phyloP scores from a whole-genome alignment of 2,329 filamentous ascomycete genomes.

The Alternaria rosae region DNA sequence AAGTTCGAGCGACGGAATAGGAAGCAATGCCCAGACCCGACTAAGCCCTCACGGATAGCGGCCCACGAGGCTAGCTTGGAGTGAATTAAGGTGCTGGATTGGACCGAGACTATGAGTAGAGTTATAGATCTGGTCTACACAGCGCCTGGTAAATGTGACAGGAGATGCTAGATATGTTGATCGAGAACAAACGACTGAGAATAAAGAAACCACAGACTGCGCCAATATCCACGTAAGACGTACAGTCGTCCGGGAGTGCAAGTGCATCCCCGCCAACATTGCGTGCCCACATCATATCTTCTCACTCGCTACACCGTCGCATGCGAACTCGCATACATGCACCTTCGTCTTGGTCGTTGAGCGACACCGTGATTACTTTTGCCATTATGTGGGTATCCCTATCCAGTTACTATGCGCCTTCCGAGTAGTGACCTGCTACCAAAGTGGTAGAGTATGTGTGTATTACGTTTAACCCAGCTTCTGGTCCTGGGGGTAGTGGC shows the following conservation, averaged over 20 bases:
- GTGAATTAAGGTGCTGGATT: constrained; percentile 36
- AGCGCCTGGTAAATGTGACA: constrained; percentile 40
- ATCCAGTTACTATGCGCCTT: constrained; percentile 45
- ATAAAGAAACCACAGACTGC: constrained; percentile 41
- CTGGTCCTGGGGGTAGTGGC: constrained; percentile 74
- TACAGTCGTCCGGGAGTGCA: constrained; percentile 43
- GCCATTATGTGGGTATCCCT: constrained; percentile 51
- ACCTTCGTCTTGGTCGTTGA: constrained; percentile 30
- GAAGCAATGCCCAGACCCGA: constrained; percentile 28
- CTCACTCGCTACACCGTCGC: constrained; percentile 29
- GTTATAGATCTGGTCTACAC: constrained; percentile 41
- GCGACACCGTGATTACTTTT: constrained; percentile 47
- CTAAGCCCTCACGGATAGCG: constrained; percentile 26
- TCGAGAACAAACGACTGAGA: constrained; percentile 28
- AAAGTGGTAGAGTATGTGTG: constrained; percentile 30
- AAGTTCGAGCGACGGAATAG: constrained; percentile 21
- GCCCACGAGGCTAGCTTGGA: constrained; percentile 10
- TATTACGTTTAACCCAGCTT: constrained; percentile 49
- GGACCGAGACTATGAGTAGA: constrained; percentile 32
- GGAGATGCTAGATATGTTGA: constrained; percentile 41
- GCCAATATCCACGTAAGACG: constrained; percentile 47
- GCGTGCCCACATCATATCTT: constrained; percentile 41
- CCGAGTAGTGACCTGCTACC: constrained; percentile 37
- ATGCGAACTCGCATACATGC: constrained; percentile 30
- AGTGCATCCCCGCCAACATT: constrained; percentile 40